These are phyloP conservation scores for Adansonia rubrostipa DNA, from an alignment of 441 rosid genomes.

Conservation along the genomic window DNA sequence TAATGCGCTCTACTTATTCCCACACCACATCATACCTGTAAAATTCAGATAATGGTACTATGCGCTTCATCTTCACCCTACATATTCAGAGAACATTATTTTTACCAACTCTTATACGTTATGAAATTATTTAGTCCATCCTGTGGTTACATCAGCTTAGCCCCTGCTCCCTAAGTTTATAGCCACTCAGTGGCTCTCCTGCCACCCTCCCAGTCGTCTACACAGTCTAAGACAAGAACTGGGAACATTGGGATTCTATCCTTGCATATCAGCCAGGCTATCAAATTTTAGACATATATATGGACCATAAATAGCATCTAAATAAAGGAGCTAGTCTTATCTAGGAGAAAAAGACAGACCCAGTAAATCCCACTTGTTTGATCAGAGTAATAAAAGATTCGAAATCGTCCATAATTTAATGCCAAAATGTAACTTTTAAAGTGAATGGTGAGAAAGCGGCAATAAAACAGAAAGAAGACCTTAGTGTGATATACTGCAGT, in stretches of 20 bases:
- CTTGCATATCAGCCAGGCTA: conserved; percentile 1
- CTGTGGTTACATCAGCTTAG: background rate
- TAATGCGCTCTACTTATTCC: background rate
- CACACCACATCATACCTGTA: background rate
- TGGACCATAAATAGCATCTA: conserved; percentile 2
- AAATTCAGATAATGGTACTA: background rate
- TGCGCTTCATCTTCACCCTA: background rate
- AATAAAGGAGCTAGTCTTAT: conserved; percentile 7
- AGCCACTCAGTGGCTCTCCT: background rate
- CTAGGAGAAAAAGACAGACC: conserved; percentile 9
- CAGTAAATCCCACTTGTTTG: conserved; percentile 18
- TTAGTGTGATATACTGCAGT: conserved; percentile 95
- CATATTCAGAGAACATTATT: conserved; percentile 4
- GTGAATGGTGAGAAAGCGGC: conserved; percentile 9
- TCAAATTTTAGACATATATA: conserved; percentile 10
- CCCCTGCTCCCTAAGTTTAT: background rate
- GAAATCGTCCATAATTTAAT: background rate
- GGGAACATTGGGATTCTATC: background rate
- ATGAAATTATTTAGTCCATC: background rate
- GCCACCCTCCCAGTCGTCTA: background rate
- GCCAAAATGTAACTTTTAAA: conserved; percentile 9
- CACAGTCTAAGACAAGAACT: background rate
- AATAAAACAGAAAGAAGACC: conserved; percentile 45
- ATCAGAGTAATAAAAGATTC: conserved; percentile 19
- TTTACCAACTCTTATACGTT: conserved; percentile 7